Base-by-base conservation (phyloP, 73 alveolate species). In the Paramecium primaurelia region DNA sequence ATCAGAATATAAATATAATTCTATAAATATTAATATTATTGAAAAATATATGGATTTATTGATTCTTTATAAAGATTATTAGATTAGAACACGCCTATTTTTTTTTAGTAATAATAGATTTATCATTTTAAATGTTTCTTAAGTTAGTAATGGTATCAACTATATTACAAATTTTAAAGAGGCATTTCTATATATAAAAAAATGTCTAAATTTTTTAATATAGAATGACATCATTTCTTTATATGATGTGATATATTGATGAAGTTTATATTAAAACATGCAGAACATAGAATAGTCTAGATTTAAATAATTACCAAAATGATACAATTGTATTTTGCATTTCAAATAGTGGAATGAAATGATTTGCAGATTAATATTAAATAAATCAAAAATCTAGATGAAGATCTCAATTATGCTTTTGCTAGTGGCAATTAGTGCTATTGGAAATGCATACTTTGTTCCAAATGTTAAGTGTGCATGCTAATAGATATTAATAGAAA, bases 381-480 rank as follows among this genome's bases (percentile, higher is more conserved):
- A 64, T 32, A 64, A 32, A 59, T 59, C 40, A 59, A 34, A 64
- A 64, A 64, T 25, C n/a, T 12, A 64, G 47, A 64, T 64, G 47
- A 34, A 14, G 51, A 28, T 20, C 28, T 32, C 22, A 64, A 28
- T 64, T 25, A 11, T 64, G 49, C 28, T 64, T 25, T 25, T 64
- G 49, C 2, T 28, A 32, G 84, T 28, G 10, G 49, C 51, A 64
- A 25, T 32, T 32, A 4, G 84, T 14, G 7, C 22, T 28, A 3
- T 54, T 7, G 69, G 69, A 18, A 64, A 64, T 22, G 47, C 84
- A 32, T 14, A 64, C 28, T 64, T 64, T n/a, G 14, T 64, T 64
- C 51, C 84, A 8, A 64, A 34, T 28, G 84, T 64, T 64, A 28
- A 64, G 84, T 64, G 84, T 32, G 45, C 84, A 64, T 64, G 84